A percentile compares a stretch with the other conserved stretches of the same genome.
Conservation (phyloP, 306 rosid genomes). For the Lagenaria siceraria region DNA sequence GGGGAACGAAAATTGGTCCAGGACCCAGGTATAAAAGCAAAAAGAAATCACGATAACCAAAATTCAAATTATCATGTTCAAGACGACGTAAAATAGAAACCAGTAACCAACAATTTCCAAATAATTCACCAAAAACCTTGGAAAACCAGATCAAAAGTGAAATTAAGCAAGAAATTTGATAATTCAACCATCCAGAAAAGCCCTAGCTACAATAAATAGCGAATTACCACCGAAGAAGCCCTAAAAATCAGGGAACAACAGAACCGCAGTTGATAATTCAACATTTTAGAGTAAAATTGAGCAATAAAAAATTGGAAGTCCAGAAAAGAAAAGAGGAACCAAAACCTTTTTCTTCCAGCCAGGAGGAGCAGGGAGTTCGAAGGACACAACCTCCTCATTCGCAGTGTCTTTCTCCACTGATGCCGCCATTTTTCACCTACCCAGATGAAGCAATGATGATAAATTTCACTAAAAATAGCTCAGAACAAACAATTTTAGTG, state of each 20-base stretch:
- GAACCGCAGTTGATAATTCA: conserved; percentile 16
- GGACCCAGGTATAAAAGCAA: not conserved
- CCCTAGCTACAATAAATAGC: conserved; percentile 29
- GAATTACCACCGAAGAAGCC: conserved; percentile 18
- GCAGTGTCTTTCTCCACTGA: conserved; percentile 53
- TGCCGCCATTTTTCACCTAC: conserved; percentile 72
- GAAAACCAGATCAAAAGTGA: not conserved
- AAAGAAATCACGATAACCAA: not conserved
- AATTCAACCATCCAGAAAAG: not conserved
- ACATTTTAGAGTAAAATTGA: not conserved
- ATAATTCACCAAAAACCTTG: not conserved
- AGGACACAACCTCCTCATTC: conserved; percentile 57
- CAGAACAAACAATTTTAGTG: not conserved
- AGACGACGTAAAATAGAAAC: not conserved
- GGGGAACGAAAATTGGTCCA: not conserved
- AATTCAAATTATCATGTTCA: not conserved
- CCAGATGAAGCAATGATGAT: conserved; percentile 18
- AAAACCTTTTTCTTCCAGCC: conserved; percentile 90
- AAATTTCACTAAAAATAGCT: not conserved
- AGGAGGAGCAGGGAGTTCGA: conserved; percentile 92
- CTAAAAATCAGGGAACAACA: conserved; percentile 7
- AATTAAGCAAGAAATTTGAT: not conserved
- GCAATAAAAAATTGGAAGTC: not conserved
- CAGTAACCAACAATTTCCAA: not conserved
- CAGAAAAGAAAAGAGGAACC: not conserved